Percentiles rank a stretch among this genome's conserved stretches.
These are phyloP conservation scores for Cyberlindnera amylophila DNA, from an alignment of 805 yeast species.

Conservation along the genomic window DNA sequence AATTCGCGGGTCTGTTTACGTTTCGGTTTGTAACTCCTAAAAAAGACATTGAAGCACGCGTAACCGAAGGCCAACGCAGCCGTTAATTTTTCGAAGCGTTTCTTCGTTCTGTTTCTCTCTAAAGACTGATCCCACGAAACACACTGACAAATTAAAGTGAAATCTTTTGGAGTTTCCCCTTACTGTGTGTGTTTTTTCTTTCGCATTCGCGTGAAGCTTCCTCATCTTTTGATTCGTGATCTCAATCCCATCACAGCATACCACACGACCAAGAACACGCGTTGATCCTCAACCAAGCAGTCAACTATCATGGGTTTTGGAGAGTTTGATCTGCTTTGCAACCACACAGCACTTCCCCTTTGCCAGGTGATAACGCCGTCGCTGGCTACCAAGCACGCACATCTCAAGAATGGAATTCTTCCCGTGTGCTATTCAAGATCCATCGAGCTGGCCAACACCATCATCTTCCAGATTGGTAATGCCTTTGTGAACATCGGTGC, in stretches of 20 bases:
- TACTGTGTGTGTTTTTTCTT: too few species aligned
- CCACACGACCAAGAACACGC: too few species aligned
- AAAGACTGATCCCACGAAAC: too few species aligned
- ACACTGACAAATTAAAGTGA: too few species aligned
- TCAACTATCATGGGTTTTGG: slow-evolving; percentile 55
- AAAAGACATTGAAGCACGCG: background rate
- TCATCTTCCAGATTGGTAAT: slow-evolving; percentile 84
- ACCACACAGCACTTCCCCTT: slow-evolving; percentile 67
- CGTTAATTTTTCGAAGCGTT: too few species aligned
- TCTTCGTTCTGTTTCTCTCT: too few species aligned
- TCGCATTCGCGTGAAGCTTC: too few species aligned
- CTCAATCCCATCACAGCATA: too few species aligned
- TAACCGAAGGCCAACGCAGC: background rate
- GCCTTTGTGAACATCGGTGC: slow-evolving; percentile 82
- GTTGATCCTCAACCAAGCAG: background rate
- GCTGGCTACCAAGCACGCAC: slow-evolving; percentile 25
- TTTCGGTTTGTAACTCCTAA: slow-evolving; percentile 10
- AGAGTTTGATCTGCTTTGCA: slow-evolving; percentile 56
- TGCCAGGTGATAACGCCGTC: slow-evolving; percentile 70
- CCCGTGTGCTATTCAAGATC: slow-evolving; percentile 83
- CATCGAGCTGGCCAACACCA: slow-evolving; percentile 84
- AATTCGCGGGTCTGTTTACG: slow-evolving; percentile 14
- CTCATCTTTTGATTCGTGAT: too few species aligned
- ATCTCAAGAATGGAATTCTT: slow-evolving; percentile 55
- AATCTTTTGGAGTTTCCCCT: too few species aligned